A percentile compares a stretch with the other conserved stretches of the same genome.
Conservation (phyloP, 31 red algal species). For the Odonthalia washingtoniensis region DNA sequence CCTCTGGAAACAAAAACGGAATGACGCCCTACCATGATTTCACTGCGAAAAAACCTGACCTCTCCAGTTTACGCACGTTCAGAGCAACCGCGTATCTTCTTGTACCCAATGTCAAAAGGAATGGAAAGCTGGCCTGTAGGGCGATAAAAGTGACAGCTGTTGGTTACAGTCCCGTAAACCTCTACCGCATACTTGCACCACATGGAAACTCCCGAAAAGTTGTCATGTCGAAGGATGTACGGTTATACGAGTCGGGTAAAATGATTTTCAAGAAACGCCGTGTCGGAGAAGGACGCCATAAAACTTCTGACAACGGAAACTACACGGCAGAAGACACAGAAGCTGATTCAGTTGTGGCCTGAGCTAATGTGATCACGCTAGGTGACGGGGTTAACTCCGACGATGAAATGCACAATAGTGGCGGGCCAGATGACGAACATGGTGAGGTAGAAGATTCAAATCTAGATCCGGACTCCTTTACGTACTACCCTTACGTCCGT, state of each 20-base stretch:
- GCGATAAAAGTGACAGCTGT: slow-evolving; percentile 1
- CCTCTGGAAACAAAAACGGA: not conserved
- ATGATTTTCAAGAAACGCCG: too few species aligned
- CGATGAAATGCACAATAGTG: too few species aligned
- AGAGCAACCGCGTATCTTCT: slow-evolving; percentile 13
- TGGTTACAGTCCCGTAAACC: slow-evolving; percentile 18
- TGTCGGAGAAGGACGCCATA: too few species aligned
- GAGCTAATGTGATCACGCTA: too few species aligned
- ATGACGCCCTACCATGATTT: slow-evolving; percentile 47
- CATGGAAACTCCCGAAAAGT: not conserved
- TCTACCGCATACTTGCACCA: slow-evolving; percentile 17
- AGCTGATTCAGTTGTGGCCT: too few species aligned
- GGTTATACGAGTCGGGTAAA: slow-evolving; percentile 1
- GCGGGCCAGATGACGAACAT: not conserved
- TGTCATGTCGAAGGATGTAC: slow-evolving; percentile 21
- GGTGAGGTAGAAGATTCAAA: too few species aligned
- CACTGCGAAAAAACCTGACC: slow-evolving; percentile 25
- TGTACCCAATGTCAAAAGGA: slow-evolving; percentile 23
- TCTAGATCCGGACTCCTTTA: not conserved
- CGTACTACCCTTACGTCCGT: not conserved
- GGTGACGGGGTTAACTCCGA: too few species aligned
- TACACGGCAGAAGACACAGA: too few species aligned
- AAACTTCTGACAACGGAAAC: too few species aligned
- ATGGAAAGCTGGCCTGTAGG: slow-evolving; percentile 29
- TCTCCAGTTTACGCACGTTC: slow-evolving; percentile 17